Conservation (phyloP, 306 rosid genomes). For the Vigna unguiculata region DNA sequence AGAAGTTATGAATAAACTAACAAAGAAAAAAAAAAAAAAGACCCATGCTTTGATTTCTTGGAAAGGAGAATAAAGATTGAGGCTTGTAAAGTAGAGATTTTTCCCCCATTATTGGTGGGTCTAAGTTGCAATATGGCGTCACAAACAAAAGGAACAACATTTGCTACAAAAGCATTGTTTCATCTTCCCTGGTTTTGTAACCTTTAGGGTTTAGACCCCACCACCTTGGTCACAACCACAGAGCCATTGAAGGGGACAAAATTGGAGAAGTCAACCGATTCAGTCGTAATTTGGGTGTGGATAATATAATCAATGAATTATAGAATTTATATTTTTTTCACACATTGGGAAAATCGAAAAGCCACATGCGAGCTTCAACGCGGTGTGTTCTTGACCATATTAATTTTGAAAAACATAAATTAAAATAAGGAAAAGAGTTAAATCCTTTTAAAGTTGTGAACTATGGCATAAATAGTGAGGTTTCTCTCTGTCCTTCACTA, state of each 20-base stretch:
- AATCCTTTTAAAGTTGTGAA: slow-evolving; percentile 14
- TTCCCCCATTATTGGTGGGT: slow-evolving; percentile 43
- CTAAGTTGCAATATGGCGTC: slow-evolving; percentile 44
- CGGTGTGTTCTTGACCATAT: slow-evolving; percentile 12
- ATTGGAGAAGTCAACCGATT: slow-evolving; percentile 44
- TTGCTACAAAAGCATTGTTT: slow-evolving; percentile 44
- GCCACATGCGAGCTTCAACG: neutral
- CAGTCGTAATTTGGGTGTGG: slow-evolving; percentile 45
- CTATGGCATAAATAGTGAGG: slow-evolving; percentile 8
- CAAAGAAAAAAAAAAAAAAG: slow-evolving; percentile 7
- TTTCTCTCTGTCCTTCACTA: slow-evolving; percentile 32
- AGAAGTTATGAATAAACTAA: slow-evolving; percentile 19
- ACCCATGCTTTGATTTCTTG: slow-evolving; percentile 30
- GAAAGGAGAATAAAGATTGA: slow-evolving; percentile 42
- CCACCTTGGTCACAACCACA: slow-evolving; percentile 31
- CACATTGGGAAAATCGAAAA: slow-evolving; percentile 32
- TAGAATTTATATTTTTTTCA: slow-evolving; percentile 19
- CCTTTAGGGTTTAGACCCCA: slow-evolving; percentile 36
- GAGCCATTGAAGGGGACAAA: slow-evolving; percentile 39
- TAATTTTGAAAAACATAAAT: slow-evolving; percentile 15
- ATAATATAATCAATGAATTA: slow-evolving; percentile 3
- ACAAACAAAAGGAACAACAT: slow-evolving; percentile 52
- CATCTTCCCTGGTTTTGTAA: slow-evolving; percentile 28
- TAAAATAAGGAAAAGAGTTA: slow-evolving; percentile 8
- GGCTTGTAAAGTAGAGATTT: slow-evolving; percentile 40